These are phyloP conservation scores for Salix udensis DNA, from an alignment of 345 rosid genomes.

Conservation along the genomic window DNA sequence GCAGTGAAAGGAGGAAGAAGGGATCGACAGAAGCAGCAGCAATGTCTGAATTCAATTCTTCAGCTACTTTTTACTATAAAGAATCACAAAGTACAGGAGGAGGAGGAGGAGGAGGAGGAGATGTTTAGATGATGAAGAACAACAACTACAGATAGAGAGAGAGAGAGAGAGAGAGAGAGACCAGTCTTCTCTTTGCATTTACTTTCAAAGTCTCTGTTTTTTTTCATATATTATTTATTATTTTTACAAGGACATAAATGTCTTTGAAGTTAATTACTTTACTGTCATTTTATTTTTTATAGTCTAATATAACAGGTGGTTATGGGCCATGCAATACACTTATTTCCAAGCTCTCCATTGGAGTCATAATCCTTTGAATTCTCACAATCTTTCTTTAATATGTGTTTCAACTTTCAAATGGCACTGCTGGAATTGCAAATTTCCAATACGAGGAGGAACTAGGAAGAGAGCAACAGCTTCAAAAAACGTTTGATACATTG, in stretches of 20 bases:
- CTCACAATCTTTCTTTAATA: not conserved
- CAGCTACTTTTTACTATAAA: not conserved
- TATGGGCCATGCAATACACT: not conserved
- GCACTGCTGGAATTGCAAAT: not conserved
- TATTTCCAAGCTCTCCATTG: not conserved
- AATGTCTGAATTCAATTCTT: not conserved
- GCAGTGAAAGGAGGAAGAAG: not conserved
- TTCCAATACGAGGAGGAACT: not conserved
- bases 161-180: not conserved
- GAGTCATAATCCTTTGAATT: not conserved
- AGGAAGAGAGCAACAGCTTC: not conserved
- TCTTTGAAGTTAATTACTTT: not conserved
- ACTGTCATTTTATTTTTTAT: not conserved
- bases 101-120: not conserved
- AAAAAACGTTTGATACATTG: not conserved
- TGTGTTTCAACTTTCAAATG: not conserved
- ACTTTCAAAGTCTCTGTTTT: slow-evolving; percentile 1
- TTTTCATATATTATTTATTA: not conserved
- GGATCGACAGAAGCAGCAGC: not conserved
- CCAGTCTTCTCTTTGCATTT: not conserved
- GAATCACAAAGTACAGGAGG: not conserved
- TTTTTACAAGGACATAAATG: not conserved
- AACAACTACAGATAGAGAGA: not conserved
- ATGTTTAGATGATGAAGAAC: not conserved
- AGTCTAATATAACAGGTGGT: not conserved